Evolutionary conservation across 139 green algal species (phyloP), one percentile per base, ranked within the genome.

Genomic region (Chlamydomonas eustigma): DNA sequence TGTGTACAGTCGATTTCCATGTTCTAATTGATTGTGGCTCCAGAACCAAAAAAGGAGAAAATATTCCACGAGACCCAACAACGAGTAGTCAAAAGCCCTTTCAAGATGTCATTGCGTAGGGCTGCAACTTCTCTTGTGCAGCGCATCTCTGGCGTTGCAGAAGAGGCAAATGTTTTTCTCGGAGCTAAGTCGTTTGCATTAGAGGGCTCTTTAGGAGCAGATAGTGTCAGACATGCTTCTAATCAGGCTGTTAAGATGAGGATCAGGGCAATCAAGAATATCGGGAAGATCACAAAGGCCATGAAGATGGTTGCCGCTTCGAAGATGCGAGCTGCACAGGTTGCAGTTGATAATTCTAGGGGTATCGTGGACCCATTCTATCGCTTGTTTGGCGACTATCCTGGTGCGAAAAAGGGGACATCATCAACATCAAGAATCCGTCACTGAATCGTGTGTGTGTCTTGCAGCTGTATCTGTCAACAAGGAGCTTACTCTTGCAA

Each of bases 251-350:
- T 99, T 33, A 96, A 97, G 84, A 89, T 94, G 85, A 87, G 95
- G 24, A 99, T 99, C 90, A 90, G 92, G 71, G 96, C 93, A 18
- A 97, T 99, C 51, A 90, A 89, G 73, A 98, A 97, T 86, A 99
- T 98, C 36, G 87, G 94, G 72, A 99, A 99, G 84, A 99, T 99
- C 86, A 99, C 96, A 4, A 96, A 94, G 77, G 96, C 96, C 78
- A 99, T 99, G 96, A 99, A 99, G 91, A 98, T 99, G 93, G 96
- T 99, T 81, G 96, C 96, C n/a, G 96, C 96, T 22, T 97, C 92
- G 30, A 98, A 98, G 84, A 96, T 99, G 91, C 84, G 91, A 32
- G 88, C 86, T 31, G 96, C 95, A 5, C 92, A 98, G 85, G 70
- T 75, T 0, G 79, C 78, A 30, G 91, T 91, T 18, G 87, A 92